Evolutionary conservation across 1,139 yeast genomes (phyloP).

Genomic region (Pichia sp.): DNA sequence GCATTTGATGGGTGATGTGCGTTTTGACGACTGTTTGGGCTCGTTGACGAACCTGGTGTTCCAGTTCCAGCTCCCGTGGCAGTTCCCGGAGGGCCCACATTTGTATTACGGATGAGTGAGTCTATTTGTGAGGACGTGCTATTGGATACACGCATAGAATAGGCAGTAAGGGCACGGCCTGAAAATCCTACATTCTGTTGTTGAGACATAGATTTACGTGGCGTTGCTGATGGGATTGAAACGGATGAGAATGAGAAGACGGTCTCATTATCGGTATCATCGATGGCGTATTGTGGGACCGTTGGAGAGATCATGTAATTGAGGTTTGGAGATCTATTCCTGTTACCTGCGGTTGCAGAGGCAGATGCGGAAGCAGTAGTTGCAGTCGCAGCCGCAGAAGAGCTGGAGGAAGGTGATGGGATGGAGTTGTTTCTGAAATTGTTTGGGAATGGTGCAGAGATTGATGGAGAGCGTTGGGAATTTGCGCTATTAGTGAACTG

Average conservation of each 20-base stretch:
- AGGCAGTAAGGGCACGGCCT: slow-evolving; percentile 4
- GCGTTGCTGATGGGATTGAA: slow-evolving; percentile 2
- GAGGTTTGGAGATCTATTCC: neutral
- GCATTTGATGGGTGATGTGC: no score
- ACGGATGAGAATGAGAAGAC: slow-evolving; percentile 1
- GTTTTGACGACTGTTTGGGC: no score
- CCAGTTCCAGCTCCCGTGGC: no score
- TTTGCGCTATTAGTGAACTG: neutral
- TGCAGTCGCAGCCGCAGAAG: no score
- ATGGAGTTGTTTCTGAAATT: slow-evolving; percentile 5
- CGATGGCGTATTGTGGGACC: neutral
- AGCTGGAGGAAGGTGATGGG: slow-evolving; percentile 1
- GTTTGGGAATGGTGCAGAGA: slow-evolving; percentile 1
- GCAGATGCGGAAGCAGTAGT: no score
- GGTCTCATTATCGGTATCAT: slow-evolving; percentile 1
- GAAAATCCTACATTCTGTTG: no score
- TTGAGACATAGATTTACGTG: slow-evolving; percentile 1
- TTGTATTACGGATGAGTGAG: no score
- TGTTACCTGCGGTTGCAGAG: slow-evolving; percentile 1
- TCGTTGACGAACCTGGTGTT: no score
- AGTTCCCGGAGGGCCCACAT: no score
- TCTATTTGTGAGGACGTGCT: neutral
- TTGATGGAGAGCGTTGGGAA: slow-evolving; percentile 11
- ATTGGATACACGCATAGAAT: slow-evolving; percentile 8
- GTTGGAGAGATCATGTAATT: neutral